These are phyloP conservation scores for Chaetoscypha palmicola DNA, from an alignment of 2,329 filamentous ascomycete species.

Conservation along the genomic window DNA sequence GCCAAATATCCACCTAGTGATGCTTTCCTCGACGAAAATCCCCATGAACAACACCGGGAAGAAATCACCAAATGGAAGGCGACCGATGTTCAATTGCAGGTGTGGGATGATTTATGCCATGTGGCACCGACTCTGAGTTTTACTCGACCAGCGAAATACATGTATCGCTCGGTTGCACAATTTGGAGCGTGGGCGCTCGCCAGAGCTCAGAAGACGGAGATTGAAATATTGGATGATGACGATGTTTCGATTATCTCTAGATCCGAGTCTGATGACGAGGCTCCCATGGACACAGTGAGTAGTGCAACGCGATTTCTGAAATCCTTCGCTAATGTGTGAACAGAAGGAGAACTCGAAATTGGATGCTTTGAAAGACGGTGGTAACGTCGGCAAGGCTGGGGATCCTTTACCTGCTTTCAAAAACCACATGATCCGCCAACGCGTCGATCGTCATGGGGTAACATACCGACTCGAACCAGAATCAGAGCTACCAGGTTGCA, in stretches of 20 bases:
- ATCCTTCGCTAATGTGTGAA: not conserved
- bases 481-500: conserved; percentile 58
- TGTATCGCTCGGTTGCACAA: conserved; percentile 88
- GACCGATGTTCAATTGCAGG: conserved; percentile 87
- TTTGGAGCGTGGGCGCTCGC: conserved; percentile 91
- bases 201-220: conserved; percentile 68
- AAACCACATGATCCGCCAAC: conserved; percentile 86
- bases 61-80: conserved; percentile 63
- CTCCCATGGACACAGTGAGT: too few relatives aligned
- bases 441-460: conserved; percentile 70
- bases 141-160: conserved; percentile 90
- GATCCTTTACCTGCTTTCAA: conserved; percentile 75
- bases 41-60: conserved; percentile 45
- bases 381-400: conserved; percentile 72
- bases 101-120: conserved; percentile 94
- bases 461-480: conserved; percentile 61
- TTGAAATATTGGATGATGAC: conserved; percentile 77
- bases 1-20: conserved; percentile 64
- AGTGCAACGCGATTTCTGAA: too few relatives aligned
- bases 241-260: conserved; percentile 66
- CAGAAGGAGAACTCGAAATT: conserved; percentile 12
- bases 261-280: conserved; percentile 40
- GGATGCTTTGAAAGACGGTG: conserved; percentile 3
- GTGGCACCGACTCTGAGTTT: conserved; percentile 91
- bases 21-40: conserved; percentile 54